Conservation (phyloP, 805 yeast species). For the Saccharomycopsis babjevae region DNA sequence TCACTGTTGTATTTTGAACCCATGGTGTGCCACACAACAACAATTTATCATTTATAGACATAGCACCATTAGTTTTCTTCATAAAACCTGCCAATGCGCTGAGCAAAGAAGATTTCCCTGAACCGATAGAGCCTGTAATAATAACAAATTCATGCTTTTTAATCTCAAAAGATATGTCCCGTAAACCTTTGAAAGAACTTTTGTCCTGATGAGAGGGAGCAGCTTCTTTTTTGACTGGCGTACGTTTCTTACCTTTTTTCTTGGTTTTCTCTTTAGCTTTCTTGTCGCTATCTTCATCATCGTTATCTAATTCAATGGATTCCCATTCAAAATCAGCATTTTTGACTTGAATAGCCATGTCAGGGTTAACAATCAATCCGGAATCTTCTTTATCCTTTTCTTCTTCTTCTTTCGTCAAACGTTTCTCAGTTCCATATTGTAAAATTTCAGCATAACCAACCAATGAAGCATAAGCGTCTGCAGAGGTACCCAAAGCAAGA, state of each 20-base stretch:
- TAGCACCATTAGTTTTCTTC: conserved; percentile 41
- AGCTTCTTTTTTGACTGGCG: not conserved
- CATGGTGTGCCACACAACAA: conserved; percentile 47
- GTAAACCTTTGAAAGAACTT: conserved; percentile 12
- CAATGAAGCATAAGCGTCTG: conserved; percentile 58
- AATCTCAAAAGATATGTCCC: conserved; percentile 37
- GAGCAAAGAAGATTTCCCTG: conserved; percentile 66
- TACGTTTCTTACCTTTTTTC: not conserved
- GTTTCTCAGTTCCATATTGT: conserved; percentile 36
- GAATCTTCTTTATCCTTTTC: conserved; percentile 19
- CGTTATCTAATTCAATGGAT: conserved; percentile 19
- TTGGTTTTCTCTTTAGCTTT: not conserved
- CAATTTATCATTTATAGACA: conserved; percentile 38
- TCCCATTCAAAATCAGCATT: conserved; percentile 66
- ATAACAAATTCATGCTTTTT: conserved; percentile 57
- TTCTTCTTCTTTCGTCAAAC: conserved; percentile 20
- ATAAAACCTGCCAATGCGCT: conserved; percentile 60
- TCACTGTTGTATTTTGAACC: conserved; percentile 65
- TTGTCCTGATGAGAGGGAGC: not conserved
- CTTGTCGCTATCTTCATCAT: conserved; percentile 19
- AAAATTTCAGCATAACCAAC: conserved; percentile 46
- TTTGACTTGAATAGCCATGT: conserved; percentile 37
- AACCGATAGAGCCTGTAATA: conserved; percentile 68
- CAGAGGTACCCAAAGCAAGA: conserved; percentile 53
- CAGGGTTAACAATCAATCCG: conserved; percentile 1